phyloP scores from a whole-genome alignment of 2,329 filamentous ascomycete genomes.

The Rugonectria rugulosa region DNA sequence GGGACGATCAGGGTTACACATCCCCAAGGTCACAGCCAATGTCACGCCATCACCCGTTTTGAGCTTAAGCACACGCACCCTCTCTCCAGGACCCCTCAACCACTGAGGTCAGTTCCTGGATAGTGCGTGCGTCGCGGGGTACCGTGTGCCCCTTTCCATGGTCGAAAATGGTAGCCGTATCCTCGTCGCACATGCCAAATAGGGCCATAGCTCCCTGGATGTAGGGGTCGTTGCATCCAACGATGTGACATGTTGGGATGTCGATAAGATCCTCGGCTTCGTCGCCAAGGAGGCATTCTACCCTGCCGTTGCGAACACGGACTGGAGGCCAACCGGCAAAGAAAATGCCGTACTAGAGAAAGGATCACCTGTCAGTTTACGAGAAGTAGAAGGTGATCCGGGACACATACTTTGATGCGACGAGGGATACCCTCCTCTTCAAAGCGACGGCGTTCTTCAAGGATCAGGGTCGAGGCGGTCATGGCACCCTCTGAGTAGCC shows the following conservation, averaged over 20 bases:
- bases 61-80: slow-evolving; percentile 3
- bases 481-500: slow-evolving; percentile 69
- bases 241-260: slow-evolving; percentile 60
- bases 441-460: slow-evolving; percentile 56
- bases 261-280: slow-evolving; percentile 58
- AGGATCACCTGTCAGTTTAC: slow-evolving; percentile 24
- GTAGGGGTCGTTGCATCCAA: slow-evolving; percentile 66
- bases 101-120: slow-evolving; percentile 50
- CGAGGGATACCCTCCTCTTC: slow-evolving; percentile 42
- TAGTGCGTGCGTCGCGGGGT: slow-evolving; percentile 59
- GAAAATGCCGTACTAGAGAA: slow-evolving; percentile 58
- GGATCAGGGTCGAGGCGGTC: slow-evolving; percentile 59
- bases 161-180: slow-evolving; percentile 68
- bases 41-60: too few relatives aligned
- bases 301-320: slow-evolving; percentile 46
- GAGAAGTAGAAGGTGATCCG: too few relatives aligned
- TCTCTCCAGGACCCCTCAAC: slow-evolving; percentile 13
- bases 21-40: not conserved
- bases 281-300: slow-evolving; percentile 57
- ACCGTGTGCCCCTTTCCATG: slow-evolving; percentile 71
- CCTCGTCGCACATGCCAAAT: slow-evolving; percentile 67
- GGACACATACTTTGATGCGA: slow-evolving; percentile 45
- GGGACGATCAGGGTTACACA: too few relatives aligned
- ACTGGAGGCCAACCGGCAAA: slow-evolving; percentile 63
- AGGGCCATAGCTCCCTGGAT: slow-evolving; percentile 67